Base-by-base conservation (phyloP, 1,284 basidiomycete species). In the Tilletia setariae region DNA sequence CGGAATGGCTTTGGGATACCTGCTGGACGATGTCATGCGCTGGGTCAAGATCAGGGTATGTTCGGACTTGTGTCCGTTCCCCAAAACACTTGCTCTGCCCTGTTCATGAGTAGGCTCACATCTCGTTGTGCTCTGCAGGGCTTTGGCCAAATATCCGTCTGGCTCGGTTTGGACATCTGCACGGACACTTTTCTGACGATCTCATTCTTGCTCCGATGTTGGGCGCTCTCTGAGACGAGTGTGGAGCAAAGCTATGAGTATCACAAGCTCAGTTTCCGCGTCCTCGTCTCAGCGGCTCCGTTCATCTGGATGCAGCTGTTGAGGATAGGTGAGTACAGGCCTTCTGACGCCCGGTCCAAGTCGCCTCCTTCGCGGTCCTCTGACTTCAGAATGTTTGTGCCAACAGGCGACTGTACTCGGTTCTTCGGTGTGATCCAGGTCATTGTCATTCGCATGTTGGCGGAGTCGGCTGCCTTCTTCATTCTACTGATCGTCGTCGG, bases 391-490 rank as follows among this genome's bases (percentile, higher is more conserved):
- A n/a, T n/a, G n/a, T n/a, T n/a, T n/a, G n/a, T n/a, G n/a, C n/a
- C n/a, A 40, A 40, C 35, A 40, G 35, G 35, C 35, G 78, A 79
- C 63, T 70, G 76, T 11, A 49, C 67, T 64, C 90, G 89, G 76
- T 91, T 90, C 72, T 75, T 78, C 67, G 78, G 78, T 8, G 72
- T 72, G 13, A 67, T 79, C 65, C 72, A 72, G 51, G 70, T 76
- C 61, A 73, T 76, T 66, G 71, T 79, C n/a, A 66, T 79, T 15
- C 87, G 91, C 15, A 96, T 96, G 94, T 21, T 61, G 13, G 89
- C 91, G 80, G 94, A 97, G 83, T 93, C 91, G 9, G 89, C 91
- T 2, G 93, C 95, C 68, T 98, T 97, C 88, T 82, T n/a, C 73
- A 46, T 73, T 88, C 85, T 94, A 40, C 85, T 94, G 7, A 91